These are phyloP conservation scores for Phytopythium mirpurense DNA, from an alignment of 352 stramenopile species.

Conservation along the genomic window DNA sequence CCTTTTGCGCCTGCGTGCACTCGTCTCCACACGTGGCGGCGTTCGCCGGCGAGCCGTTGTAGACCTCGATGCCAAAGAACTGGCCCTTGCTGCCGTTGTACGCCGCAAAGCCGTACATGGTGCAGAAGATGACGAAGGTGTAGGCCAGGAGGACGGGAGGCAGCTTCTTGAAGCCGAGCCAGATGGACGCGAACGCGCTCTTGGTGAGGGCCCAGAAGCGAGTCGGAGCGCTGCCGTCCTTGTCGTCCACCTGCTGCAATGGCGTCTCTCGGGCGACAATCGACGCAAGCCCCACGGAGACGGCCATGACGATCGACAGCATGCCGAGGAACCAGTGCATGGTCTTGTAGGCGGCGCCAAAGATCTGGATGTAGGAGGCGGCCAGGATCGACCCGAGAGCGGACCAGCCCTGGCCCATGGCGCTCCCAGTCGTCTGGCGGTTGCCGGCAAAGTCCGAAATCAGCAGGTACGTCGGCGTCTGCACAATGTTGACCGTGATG, in stretches of 20 bases:
- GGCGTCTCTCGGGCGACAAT: conserved; percentile 30
- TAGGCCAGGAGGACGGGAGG: conserved; percentile 27
- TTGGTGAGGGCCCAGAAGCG: conserved; percentile 13
- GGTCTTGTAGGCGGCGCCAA: conserved; percentile 38
- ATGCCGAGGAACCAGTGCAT: conserved; percentile 51
- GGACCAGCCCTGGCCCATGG: conserved; percentile 38
- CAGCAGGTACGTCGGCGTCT: conserved; percentile 42
- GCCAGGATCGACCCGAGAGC: conserved; percentile 41
- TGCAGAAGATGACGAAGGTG: conserved; percentile 27
- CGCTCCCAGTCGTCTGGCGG: conserved; percentile 43
- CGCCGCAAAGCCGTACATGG: conserved; percentile 46
- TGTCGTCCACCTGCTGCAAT: conserved; percentile 20
- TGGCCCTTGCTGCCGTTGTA: conserved; percentile 61
- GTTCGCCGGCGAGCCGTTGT: conserved; percentile 21
- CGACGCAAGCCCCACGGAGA: conserved; percentile 27
- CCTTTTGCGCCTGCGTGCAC: conserved; percentile 25
- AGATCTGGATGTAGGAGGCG: conserved; percentile 49
- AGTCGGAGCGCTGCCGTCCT: too few species aligned
- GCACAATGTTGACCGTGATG: conserved; percentile 55
- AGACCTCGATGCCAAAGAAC: conserved; percentile 53
- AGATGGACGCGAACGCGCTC: conserved; percentile 18
- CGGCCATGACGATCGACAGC: conserved; percentile 36
- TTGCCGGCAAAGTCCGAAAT: conserved; percentile 58
- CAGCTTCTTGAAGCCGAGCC: conserved; percentile 27
- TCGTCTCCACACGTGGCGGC: conserved; percentile 24